A percentile compares a stretch with the other conserved stretches of the same genome.
phyloP scores from a whole-genome alignment of 129 eudicot genomes.

The Sambucus nigra region DNA sequence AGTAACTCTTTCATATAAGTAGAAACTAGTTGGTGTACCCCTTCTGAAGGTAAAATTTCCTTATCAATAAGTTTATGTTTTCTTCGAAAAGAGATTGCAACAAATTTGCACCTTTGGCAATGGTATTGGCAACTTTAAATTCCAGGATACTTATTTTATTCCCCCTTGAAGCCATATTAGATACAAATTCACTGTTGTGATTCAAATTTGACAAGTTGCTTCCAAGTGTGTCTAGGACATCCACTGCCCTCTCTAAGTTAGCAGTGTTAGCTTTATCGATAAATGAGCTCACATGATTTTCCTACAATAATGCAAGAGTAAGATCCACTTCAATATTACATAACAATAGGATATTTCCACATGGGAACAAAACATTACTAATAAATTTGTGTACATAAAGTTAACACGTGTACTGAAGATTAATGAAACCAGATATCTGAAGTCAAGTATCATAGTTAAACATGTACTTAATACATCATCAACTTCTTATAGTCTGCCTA shows the following conservation, averaged over 20 bases:
- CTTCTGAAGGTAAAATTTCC: constrained; percentile 71
- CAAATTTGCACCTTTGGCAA: constrained; percentile 70
- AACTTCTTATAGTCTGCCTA: too few species aligned
- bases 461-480: too few species aligned
- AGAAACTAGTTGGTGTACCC: constrained; percentile 74
- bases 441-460: too few species aligned
- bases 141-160: constrained; percentile 65
- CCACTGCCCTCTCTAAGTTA: constrained; percentile 56
- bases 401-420: too few species aligned
- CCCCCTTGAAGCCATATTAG: constrained; percentile 63
- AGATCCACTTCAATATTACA: too few species aligned
- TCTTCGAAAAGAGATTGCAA: constrained; percentile 82
- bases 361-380: too few species aligned
- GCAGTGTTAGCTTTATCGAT: constrained; percentile 67
- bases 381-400: too few species aligned
- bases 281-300: constrained; percentile 42
- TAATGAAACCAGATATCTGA: too few species aligned
- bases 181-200: constrained; percentile 57
- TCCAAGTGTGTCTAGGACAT: constrained; percentile 68
- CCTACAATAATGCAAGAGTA: constrained; percentile 9
- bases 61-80: constrained; percentile 49
- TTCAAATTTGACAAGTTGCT: constrained; percentile 83
- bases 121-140: constrained; percentile 95
- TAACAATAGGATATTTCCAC: too few species aligned
- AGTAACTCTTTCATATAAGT: constrained; percentile 76